These are phyloP conservation scores for Areca catechu DNA, from an alignment of 176 grass and related monocot species.

Conservation along the genomic window DNA sequence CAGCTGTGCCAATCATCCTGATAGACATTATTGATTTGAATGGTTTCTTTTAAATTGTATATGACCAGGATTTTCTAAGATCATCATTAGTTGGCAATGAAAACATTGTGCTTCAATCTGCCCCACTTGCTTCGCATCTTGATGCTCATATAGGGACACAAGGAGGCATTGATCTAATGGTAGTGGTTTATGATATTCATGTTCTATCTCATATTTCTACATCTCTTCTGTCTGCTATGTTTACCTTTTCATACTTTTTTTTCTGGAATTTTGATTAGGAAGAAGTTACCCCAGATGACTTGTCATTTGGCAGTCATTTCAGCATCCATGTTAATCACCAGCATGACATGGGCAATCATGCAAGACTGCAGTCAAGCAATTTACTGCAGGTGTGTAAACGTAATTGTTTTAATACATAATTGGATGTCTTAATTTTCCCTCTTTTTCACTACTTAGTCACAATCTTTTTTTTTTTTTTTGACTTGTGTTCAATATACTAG, in stretches of 20 bases:
- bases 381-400: constrained; percentile 52
- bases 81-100: constrained; percentile 50
- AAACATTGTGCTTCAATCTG: constrained; percentile 41
- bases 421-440: constrained; percentile 7
- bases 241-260: background rate
- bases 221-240: background rate
- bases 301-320: constrained; percentile 78
- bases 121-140: constrained; percentile 38
- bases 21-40: constrained; percentile 1
- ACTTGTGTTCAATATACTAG: too few species aligned
- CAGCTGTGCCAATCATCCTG: background rate
- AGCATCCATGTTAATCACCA: constrained; percentile 71
- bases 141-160: constrained; percentile 46
- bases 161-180: constrained; percentile 69
- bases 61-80: constrained; percentile 60
- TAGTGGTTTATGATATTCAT: constrained; percentile 10
- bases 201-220: constrained; percentile 6
- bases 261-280: constrained; percentile 51
- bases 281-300: constrained; percentile 63
- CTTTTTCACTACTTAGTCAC: background rate
- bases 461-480: background rate
- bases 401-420: constrained; percentile 3
- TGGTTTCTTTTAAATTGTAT: constrained; percentile 4
- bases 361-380: constrained; percentile 56
- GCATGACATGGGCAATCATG: constrained; percentile 55